Evolutionary conservation across 768 basidiomycete genomes (phyloP).

Genomic region (Cystobasidium onofrii): DNA sequence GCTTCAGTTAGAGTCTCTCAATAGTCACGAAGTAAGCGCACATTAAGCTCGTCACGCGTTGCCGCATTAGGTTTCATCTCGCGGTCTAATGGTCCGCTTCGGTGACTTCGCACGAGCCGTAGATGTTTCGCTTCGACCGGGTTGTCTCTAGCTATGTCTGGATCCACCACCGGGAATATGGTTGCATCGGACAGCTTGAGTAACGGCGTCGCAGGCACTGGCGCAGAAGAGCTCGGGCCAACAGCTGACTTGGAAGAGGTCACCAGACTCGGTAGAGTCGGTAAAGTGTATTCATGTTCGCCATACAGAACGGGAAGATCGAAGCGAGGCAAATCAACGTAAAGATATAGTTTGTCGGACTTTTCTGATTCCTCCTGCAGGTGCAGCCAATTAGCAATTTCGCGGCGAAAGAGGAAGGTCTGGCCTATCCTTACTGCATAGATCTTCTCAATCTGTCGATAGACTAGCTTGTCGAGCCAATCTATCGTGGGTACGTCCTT

Average conservation of each 20-base stretch:
- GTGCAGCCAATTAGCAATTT: too few species aligned
- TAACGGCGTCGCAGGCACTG: conserved; percentile 60
- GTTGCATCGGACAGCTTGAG: conserved; percentile 54
- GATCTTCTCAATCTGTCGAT: conserved; percentile 88
- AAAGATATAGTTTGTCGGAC: conserved; percentile 87
- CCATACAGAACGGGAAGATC: conserved; percentile 95
- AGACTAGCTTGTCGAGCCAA: conserved; percentile 88
- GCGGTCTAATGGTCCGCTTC: conserved; percentile 86
- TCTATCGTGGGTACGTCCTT: conserved; percentile 89
- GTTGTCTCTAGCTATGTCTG: conserved; percentile 83
- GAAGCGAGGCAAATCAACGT: conserved; percentile 89
- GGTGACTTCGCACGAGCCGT: conserved; percentile 82
- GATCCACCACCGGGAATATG: conserved; percentile 82
- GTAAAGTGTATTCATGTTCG: conserved; percentile 50
- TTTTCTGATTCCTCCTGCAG: conserved; percentile 75
- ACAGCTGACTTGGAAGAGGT: conserved; percentile 36
- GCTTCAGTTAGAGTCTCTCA: too few species aligned
- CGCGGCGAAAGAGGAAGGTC: background rate
- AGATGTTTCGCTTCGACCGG: conserved; percentile 97
- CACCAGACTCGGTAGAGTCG: conserved; percentile 35
- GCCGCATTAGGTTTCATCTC: conserved; percentile 96
- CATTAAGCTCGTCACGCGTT: conserved; percentile 83
- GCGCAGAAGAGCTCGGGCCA: background rate
- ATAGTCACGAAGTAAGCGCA: too few species aligned
- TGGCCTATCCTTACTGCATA: conserved; percentile 72